phyloP scores from a whole-genome alignment of 1,284 basidiomycete species.

The Dichomitus squalens region DNA sequence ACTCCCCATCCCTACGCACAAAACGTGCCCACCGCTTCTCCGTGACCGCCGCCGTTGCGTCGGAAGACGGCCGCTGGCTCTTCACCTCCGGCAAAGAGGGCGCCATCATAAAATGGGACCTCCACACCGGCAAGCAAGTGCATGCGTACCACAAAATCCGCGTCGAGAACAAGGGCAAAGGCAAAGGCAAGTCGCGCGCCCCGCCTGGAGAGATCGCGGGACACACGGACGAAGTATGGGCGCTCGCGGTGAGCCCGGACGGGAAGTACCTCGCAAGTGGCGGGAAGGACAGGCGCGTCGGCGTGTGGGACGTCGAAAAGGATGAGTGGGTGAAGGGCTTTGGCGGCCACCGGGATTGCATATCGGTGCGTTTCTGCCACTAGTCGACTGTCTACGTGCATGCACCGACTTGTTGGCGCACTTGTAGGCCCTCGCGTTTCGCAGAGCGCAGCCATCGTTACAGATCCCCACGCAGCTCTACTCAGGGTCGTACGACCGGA shows the following conservation, averaged over 20 bases:
- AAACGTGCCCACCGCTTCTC: slow-evolving; percentile 72
- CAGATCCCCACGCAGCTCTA: slow-evolving; percentile 65
- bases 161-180: slow-evolving; percentile 45
- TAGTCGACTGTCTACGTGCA: background rate
- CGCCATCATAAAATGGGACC: slow-evolving; percentile 79
- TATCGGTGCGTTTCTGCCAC: slow-evolving; percentile 64
- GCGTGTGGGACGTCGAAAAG: slow-evolving; percentile 82
- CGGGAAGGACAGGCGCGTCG: slow-evolving; percentile 80
- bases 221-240: slow-evolving; percentile 86
- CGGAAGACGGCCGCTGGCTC: slow-evolving; percentile 68
- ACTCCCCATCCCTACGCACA: slow-evolving; percentile 55
- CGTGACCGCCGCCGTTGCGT: slow-evolving; percentile 76
- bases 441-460: slow-evolving; percentile 66
- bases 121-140: slow-evolving; percentile 61
- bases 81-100: slow-evolving; percentile 89
- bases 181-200: slow-evolving; percentile 63
- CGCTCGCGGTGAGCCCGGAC: slow-evolving; percentile 84
- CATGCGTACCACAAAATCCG: slow-evolving; percentile 63
- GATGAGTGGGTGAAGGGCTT: slow-evolving; percentile 79
- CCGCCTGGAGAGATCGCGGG: slow-evolving; percentile 56
- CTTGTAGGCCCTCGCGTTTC: slow-evolving; percentile 74
- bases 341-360: slow-evolving; percentile 82
- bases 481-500: slow-evolving; percentile 88
- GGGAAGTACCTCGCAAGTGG: slow-evolving; percentile 86
- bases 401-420: slow-evolving; percentile 6